phyloP scores from a whole-genome alignment of 2,329 filamentous ascomycete genomes.

The Trichoderma sp. region DNA sequence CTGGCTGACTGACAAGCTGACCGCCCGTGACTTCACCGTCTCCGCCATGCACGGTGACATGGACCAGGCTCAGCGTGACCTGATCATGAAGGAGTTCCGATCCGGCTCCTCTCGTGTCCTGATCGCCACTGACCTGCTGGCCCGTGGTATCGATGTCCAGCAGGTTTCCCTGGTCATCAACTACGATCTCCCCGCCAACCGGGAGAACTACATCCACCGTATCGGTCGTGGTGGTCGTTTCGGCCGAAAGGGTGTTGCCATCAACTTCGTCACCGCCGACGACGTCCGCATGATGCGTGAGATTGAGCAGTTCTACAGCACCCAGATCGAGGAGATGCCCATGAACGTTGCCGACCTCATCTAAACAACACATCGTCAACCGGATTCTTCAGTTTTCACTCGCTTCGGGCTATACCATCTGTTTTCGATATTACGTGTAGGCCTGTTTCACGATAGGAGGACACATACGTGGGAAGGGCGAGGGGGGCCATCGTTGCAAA shows the following conservation, averaged over 20 bases:
- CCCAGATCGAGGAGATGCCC: slow-evolving; percentile 99
- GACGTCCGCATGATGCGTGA: slow-evolving; percentile 99
- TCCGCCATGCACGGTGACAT: slow-evolving; percentile 99
- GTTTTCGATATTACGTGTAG: slow-evolving; percentile 30
- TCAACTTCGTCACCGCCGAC: slow-evolving; percentile 99
- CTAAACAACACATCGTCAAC: slow-evolving; percentile 49
- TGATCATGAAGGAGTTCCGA: slow-evolving; percentile 99
- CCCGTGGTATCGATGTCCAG: slow-evolving; percentile 99
- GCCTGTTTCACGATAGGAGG: slow-evolving; percentile 36
- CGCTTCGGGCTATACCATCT: slow-evolving; percentile 33
- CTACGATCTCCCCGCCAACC: slow-evolving; percentile 98
- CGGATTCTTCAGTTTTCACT: slow-evolving; percentile 33
- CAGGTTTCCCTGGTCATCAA: slow-evolving; percentile 99
- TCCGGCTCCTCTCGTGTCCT: slow-evolving; percentile 97
- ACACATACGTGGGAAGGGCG: slow-evolving; percentile 34
- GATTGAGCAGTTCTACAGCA: slow-evolving; percentile 99
- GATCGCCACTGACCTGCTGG: slow-evolving; percentile 95
- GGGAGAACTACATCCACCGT: slow-evolving; percentile 99
- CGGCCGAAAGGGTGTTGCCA: slow-evolving; percentile 99
- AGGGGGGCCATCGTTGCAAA: slow-evolving; percentile 33
- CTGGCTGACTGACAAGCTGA: slow-evolving; percentile 99
- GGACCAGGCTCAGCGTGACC: slow-evolving; percentile 95
- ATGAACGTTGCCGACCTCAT: slow-evolving; percentile 85
- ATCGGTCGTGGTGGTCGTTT: slow-evolving; percentile 99
- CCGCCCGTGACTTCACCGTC: slow-evolving; percentile 97